These are phyloP conservation scores for Pythium aristosporum DNA, from an alignment of 352 stramenopile genomes.

Conservation along the genomic window DNA sequence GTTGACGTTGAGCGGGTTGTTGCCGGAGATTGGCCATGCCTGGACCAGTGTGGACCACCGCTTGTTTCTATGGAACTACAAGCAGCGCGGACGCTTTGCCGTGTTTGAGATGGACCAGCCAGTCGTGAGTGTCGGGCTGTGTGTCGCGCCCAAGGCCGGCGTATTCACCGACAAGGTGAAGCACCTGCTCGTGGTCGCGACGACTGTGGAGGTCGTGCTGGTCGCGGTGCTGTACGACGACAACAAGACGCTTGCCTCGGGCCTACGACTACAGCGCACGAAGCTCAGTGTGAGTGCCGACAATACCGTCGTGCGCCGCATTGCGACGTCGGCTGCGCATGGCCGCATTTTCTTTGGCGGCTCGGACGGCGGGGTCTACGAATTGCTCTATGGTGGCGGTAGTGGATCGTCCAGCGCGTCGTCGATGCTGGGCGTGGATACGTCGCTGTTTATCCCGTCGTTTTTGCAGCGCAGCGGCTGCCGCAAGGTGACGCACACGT, in stretches of 20 bases:
- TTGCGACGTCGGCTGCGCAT: conserved; percentile 69
- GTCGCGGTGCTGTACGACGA: conserved; percentile 85
- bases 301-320: conserved; percentile 90
- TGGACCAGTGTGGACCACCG: conserved; percentile 95
- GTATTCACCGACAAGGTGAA: conserved; percentile 94
- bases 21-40: conserved; percentile 88
- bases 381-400: conserved; percentile 76
- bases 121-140: conserved; percentile 91
- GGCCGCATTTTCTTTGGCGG: conserved; percentile 97
- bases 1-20: conserved; percentile 89
- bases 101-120: conserved; percentile 91
- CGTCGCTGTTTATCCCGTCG: conserved; percentile 34
- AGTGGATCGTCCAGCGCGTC: background rate
- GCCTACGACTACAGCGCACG: conserved; percentile 61
- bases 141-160: conserved; percentile 75
- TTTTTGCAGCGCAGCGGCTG: conserved; percentile 57
- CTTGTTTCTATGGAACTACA: conserved; percentile 96
- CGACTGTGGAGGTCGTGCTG: conserved; percentile 93
- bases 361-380: conserved; percentile 94
- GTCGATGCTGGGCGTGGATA: conserved; percentile 20
- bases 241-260: conserved; percentile 35
- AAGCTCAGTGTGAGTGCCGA: conserved; percentile 93
- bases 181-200: conserved; percentile 94
- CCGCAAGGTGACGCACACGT: conserved; percentile 92
- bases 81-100: conserved; percentile 70